Conservation (phyloP, 805 yeast genomes). For the Candida maris region DNA sequence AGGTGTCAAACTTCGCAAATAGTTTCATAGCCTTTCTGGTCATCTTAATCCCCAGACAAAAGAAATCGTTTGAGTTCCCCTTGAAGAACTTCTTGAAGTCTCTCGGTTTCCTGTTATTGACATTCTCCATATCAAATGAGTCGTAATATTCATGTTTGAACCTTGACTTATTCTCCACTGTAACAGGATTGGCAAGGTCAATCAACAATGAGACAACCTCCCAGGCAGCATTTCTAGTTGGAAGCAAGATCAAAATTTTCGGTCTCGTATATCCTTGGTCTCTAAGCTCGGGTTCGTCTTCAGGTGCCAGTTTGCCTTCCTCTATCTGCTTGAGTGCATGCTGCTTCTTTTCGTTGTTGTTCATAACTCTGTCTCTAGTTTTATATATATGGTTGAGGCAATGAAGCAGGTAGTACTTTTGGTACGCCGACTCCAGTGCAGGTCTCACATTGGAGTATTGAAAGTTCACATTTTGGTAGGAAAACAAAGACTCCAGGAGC, state of each 20-base stretch:
- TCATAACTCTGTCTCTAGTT: constrained; percentile 80
- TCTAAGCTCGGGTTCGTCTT: constrained; percentile 56
- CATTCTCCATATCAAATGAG: constrained; percentile 30
- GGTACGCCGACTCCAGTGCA: constrained; percentile 38
- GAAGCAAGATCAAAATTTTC: constrained; percentile 74
- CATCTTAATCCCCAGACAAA: constrained; percentile 85
- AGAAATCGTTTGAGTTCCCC: constrained; percentile 90
- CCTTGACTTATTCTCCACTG: constrained; percentile 76
- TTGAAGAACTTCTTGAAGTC: constrained; percentile 77
- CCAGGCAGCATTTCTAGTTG: constrained; percentile 78
- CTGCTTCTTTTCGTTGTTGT: constrained; percentile 62
- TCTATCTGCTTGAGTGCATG: constrained; percentile 33
- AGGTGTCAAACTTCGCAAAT: constrained; percentile 76
- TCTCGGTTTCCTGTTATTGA: constrained; percentile 62
- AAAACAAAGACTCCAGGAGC: constrained; percentile 61
- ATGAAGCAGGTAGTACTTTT: constrained; percentile 66
- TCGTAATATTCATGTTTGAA: constrained; percentile 68
- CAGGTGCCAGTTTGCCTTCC: constrained; percentile 31
- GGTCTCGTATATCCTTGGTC: constrained; percentile 98
- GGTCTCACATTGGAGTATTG: constrained; percentile 48
- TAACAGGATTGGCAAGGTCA: constrained; percentile 60
- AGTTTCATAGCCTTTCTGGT: constrained; percentile 84
- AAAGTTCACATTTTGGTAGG: constrained; percentile 66
- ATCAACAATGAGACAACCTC: constrained; percentile 62
- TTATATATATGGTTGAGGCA: constrained; percentile 78